Evolutionary conservation across 768 basidiomycete species (phyloP).

Genomic region (Daedaleopsis sinensis): DNA sequence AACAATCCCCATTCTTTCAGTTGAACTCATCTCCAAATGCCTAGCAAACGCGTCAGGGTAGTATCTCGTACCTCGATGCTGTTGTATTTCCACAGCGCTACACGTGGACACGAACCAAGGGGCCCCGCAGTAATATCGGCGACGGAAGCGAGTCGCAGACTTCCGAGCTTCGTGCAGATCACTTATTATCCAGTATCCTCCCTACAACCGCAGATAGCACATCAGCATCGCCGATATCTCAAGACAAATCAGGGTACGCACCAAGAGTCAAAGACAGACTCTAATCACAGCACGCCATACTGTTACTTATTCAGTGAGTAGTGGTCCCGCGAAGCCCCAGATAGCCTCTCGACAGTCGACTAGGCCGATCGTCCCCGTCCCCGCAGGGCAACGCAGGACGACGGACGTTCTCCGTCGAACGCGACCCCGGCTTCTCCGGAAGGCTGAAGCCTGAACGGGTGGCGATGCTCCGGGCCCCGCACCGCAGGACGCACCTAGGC

Average conservation of each 20-base stretch:
- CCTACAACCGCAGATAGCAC: neutral
- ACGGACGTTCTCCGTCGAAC: neutral
- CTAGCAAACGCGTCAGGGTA: too few relatives aligned
- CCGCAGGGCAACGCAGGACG: neutral
- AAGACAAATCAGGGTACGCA: neutral
- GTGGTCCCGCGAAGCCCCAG: conserved; percentile 10
- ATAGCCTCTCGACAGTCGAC: neutral
- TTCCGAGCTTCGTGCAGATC: neutral
- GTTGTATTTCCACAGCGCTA: too few relatives aligned
- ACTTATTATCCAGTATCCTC: neutral
- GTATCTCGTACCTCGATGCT: too few relatives aligned
- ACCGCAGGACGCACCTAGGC: neutral
- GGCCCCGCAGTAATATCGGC: neutral
- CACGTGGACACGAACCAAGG: neutral
- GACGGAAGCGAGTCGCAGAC: neutral
- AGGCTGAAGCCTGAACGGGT: neutral
- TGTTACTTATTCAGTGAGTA: too few relatives aligned
- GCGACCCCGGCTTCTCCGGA: neutral
- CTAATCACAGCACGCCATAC: too few relatives aligned
- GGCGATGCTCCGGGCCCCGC: neutral
- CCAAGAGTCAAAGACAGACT: too few relatives aligned
- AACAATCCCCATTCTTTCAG: too few relatives aligned
- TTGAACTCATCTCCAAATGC: too few relatives aligned
- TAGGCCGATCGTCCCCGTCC: neutral
- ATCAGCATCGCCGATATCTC: too few relatives aligned